Evolutionary conservation across 1,139 yeast species (phyloP).

Genomic region (Taiozyma sp.): DNA sequence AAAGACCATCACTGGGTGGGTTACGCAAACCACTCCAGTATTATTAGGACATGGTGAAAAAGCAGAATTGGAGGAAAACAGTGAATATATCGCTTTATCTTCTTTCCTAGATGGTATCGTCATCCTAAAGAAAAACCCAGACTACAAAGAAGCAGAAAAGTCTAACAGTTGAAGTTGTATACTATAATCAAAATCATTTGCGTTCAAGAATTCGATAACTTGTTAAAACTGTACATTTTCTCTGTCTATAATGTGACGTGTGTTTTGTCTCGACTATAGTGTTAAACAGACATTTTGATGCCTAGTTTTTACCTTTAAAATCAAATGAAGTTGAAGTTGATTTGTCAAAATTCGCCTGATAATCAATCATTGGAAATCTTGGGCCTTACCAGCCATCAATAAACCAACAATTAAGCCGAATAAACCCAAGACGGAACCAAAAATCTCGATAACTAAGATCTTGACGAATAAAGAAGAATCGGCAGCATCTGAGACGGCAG

Average conservation of each 20-base stretch:
- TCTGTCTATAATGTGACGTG: background rate
- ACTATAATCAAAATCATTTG: background rate
- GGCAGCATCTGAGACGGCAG: conserved; percentile 97
- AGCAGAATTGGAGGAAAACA: conserved; percentile 89
- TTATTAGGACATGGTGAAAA: conserved; percentile 90
- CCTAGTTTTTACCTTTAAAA: background rate
- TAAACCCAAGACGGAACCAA: conserved; percentile 92
- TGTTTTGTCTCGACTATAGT: background rate
- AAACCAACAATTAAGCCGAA: conserved; percentile 94
- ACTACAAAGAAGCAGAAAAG: conserved; percentile 57
- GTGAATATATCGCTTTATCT: conserved; percentile 82
- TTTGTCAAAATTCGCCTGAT: background rate
- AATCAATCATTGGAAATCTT: conserved; percentile 48
- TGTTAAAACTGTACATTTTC: background rate
- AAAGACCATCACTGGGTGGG: conserved; percentile 99
- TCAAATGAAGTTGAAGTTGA: background rate
- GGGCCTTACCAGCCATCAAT: conserved; percentile 94
- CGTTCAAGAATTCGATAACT: background rate
- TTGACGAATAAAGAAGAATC: conserved; percentile 93
- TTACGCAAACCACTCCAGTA: conserved; percentile 96
- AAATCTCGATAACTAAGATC: conserved; percentile 93
- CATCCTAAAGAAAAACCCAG: conserved; percentile 86
- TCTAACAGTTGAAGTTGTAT: background rate
- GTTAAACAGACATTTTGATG: background rate
- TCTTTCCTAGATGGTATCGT: conserved; percentile 89